These are phyloP conservation scores for Bretschneidera sinensis DNA, from an alignment of 345 rosid species.

Conservation along the genomic window DNA sequence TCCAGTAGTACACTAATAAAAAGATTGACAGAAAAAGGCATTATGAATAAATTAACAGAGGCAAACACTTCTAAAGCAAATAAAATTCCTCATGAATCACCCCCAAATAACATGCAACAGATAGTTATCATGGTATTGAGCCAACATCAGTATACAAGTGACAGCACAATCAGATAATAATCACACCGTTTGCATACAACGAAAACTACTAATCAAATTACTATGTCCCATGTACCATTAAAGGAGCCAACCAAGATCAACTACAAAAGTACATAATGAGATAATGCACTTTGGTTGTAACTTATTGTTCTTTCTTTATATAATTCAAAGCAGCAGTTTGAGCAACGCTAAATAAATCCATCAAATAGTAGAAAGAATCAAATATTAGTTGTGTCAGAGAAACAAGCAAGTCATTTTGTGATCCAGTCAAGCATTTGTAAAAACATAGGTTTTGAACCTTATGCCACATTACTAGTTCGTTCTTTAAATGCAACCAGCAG, in stretches of 20 bases:
- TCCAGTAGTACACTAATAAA: constrained; percentile 51
- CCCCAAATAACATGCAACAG: background rate
- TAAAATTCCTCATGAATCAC: background rate
- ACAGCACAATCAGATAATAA: too few species aligned
- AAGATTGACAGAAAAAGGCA: constrained; percentile 7
- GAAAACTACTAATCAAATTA: background rate
- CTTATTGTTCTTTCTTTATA: too few species aligned
- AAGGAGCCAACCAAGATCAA: too few species aligned
- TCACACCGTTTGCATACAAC: background rate
- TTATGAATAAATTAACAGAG: background rate
- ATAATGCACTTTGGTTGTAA: too few species aligned
- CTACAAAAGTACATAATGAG: too few species aligned
- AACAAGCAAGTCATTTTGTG: background rate
- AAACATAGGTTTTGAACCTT: too few species aligned
- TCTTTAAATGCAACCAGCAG: background rate
- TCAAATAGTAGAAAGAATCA: background rate
- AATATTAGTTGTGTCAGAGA: background rate
- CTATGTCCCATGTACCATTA: too few species aligned
- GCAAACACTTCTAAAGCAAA: background rate
- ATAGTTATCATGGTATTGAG: too few species aligned
- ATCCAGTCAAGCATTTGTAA: background rate
- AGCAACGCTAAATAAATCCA: too few species aligned
- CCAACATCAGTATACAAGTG: too few species aligned
- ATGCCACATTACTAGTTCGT: background rate
- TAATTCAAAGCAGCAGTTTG: too few species aligned